Evolutionary conservation across 805 yeast species (phyloP), one percentile per base, ranked within the genome.

Genomic region (Candida xiaguanensis): DNA sequence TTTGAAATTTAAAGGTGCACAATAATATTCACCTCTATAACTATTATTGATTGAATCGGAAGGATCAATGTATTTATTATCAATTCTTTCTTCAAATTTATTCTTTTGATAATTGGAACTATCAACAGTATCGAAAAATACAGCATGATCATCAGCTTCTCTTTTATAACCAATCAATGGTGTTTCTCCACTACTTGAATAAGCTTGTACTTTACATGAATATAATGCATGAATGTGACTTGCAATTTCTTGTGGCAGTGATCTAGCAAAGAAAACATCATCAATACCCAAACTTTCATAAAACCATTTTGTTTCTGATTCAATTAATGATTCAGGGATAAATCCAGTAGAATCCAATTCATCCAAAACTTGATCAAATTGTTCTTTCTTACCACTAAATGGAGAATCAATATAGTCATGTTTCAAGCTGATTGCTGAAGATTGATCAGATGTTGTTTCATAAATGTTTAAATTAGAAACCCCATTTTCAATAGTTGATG

Each of bases 161-260:
- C 89, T 75, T 58, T 82, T 82, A 59, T 88, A 86, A 46, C 82
- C 86, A 47, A 91, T 82, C 48, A 80, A 75, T 15, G 82, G 82
- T 46, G 67, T 65, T 12, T 48, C 45, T 13, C 40, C 43, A 34
- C 45, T 56, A 31, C 51, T 50, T 18, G 60, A 53, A 42, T 62
- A 86, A 6, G 96, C 95, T 50, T 91, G 93, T 39, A 93, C 76
- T 59, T 93, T 93, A 41, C 97, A 90, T 24, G 96, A 86, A 63
- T 91, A 91, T 39, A 91, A 71, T 8, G 96, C 85, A 55, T 85
- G 85, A 51, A 91, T 86, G 55, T 90, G 89, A 39, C 82, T 76
- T 13, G 86, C 90, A 49, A 91, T 85, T 44, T 82, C 85, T 38
- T 75, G 78, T 11, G 90, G 84, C 4, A 85, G 69, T 56, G 91